Evolutionary conservation across 768 basidiomycete genomes (phyloP), one percentile per base, ranked within the genome.

Genomic region (Amanita jacksonii): DNA sequence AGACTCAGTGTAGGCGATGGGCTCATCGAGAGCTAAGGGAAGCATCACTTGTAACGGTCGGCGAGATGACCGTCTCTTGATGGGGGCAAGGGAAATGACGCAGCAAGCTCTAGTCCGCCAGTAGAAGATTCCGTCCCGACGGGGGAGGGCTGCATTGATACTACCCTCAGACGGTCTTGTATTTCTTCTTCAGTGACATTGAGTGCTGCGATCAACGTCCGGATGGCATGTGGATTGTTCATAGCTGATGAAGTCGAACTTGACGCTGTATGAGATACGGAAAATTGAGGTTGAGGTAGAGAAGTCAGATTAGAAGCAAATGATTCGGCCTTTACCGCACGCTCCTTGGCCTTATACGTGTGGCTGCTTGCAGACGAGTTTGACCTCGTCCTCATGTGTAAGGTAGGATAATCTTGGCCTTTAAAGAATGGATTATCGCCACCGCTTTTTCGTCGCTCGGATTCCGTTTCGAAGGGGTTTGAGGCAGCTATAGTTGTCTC

Each of bases 131-230:
- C 53, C 6, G 52, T 52, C 22, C 68, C 66, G 10, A 65, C 51
- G 34, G 70, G 44, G 1, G 77, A 77, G 1, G 78, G 73, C 49
- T 77, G 76, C 64, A 80, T 63, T 3, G 80, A 81, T 13, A 72
- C 68, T 20, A 79, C 66, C 35, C 79, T 66, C 52, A 79, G 57
- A 24, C 74, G 63, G 42, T 65, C 66, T 50, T 74, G 64, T 2
- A 68, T 65, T 43, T 72, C 69, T 27, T 68, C 66, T 35, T 68
- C 64, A 1, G 69, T 56, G 2, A 69, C 61, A 27, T 79, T 71
- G 33, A 85, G 69, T n/a, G 77, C 81, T 16, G 77, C 81, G 46
- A 84, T 72, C 41, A 85, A 65, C n/a, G 77, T 79, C 54, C 67
- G 68, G 51, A 85, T 60, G 12, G 80, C 79, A 35, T 68, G 71